These are phyloP conservation scores for Noccaea caerulescens DNA, from an alignment of 345 rosid genomes.

Conservation along the genomic window DNA sequence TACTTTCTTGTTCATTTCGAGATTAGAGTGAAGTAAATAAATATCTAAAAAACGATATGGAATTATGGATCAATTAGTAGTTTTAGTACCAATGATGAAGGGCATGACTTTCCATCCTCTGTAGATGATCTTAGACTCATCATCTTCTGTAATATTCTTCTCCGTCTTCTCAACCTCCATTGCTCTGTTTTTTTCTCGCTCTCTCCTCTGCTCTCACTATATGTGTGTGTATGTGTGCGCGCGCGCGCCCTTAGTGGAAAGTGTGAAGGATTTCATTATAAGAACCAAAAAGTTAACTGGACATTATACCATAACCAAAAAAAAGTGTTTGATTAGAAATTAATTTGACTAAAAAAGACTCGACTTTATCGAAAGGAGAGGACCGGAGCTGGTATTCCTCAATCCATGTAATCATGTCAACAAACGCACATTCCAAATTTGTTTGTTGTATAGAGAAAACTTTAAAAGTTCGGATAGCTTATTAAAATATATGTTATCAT, in stretches of 20 bases:
- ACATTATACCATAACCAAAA: constrained; percentile 10
- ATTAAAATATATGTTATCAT: not conserved
- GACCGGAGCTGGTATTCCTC: constrained; percentile 11
- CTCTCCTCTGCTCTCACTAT: constrained; percentile 5
- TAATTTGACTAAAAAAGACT: constrained; percentile 11
- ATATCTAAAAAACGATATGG: not conserved
- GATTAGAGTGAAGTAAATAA: not conserved
- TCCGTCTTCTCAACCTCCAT: constrained; percentile 45
- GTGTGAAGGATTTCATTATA: constrained; percentile 16
- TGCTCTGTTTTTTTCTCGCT: not conserved
- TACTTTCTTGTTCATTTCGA: constrained; percentile 5
- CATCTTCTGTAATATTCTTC: constrained; percentile 37
- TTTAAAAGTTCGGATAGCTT: not conserved
- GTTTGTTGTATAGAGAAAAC: not conserved
- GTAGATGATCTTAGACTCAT: constrained; percentile 52
- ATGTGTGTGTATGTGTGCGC: constrained; percentile 13
- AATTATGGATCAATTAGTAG: constrained; percentile 33
- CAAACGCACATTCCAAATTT: constrained; percentile 19
- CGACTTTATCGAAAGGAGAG: constrained; percentile 35
- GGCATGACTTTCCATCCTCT: constrained; percentile 86
- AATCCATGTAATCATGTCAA: constrained; percentile 4
- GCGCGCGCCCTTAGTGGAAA: constrained; percentile 16
- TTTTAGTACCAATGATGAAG: constrained; percentile 59
- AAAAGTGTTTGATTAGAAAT: constrained; percentile 12
- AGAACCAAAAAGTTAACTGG: constrained; percentile 10